Conservation (phyloP, 257 asterid species). For the Cruciata laevipes region DNA sequence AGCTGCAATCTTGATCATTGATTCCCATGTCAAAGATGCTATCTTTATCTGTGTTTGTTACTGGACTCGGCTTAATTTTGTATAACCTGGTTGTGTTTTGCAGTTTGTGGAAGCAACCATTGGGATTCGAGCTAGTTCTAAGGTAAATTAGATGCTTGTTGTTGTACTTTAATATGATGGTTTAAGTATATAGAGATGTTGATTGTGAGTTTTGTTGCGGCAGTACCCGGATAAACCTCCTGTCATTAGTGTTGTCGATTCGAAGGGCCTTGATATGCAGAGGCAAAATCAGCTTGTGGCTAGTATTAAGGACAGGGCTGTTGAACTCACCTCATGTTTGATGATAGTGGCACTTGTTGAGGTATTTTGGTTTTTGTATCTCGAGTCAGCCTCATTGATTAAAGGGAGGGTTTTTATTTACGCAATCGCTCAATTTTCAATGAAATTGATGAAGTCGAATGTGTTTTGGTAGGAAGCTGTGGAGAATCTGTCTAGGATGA, state of each 20-base stretch:
- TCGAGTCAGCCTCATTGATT: not conserved
- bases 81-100: constrained; percentile 7
- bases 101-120: constrained; percentile 90
- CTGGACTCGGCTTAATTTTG: not conserved
- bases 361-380: constrained; percentile 33
- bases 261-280: constrained; percentile 84
- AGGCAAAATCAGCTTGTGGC: constrained; percentile 53
- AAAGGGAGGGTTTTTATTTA: not conserved
- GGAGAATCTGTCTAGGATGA: constrained; percentile 85
- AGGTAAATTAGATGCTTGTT: constrained; percentile 31
- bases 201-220: constrained; percentile 18
- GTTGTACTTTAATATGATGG: not conserved
- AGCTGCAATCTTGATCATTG: not conserved
- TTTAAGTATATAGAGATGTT: not conserved
- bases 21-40: not conserved
- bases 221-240: constrained; percentile 95
- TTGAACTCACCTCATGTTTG: constrained; percentile 59
- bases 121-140: constrained; percentile 56
- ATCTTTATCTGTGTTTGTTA: not conserved
- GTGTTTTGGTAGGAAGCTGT: constrained; percentile 71
- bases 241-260: constrained; percentile 48
- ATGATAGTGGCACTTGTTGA: constrained; percentile 95
- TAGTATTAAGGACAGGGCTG: constrained; percentile 47
- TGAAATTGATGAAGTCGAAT: constrained; percentile 8
- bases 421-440: not conserved